These are phyloP conservation scores for Aspergillus nanangensis DNA, from an alignment of 495 filamentous ascomycete species.

Conservation along the genomic window DNA sequence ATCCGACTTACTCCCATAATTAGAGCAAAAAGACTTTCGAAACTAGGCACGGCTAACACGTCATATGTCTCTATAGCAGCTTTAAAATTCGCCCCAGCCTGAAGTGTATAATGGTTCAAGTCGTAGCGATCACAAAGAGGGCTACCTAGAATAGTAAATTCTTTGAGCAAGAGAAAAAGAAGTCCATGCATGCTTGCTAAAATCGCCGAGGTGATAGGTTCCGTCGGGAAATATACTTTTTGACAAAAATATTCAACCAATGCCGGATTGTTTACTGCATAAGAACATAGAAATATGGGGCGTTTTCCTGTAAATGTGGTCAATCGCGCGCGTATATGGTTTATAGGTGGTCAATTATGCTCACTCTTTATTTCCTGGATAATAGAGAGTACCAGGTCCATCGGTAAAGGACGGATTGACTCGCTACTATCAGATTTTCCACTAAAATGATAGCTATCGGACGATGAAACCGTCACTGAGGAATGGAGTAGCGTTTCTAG, in stretches of 20 bases:
- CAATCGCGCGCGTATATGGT: no score
- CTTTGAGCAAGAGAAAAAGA: constrained; percentile 15
- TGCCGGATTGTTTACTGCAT: constrained; percentile 11
- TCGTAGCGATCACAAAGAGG: constrained; percentile 11
- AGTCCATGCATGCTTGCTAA: constrained; percentile 20
- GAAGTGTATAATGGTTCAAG: constrained; percentile 6
- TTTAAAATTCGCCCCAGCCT: constrained; percentile 13
- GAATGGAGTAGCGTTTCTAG: no score
- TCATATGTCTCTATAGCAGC: constrained; percentile 14
- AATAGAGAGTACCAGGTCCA: neutral
- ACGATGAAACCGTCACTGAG: no score
- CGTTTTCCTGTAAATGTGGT: neutral
- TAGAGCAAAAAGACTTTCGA: constrained; percentile 21
- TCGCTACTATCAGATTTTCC: neutral
- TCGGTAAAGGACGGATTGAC: neutral
- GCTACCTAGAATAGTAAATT: constrained; percentile 9
- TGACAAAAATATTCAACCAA: constrained; percentile 19
- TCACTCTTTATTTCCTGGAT: constrained; percentile 1
- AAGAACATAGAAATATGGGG: constrained; percentile 13
- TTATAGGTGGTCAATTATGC: no score
- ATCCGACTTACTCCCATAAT: constrained; percentile 17
- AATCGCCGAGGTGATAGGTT: constrained; percentile 9
- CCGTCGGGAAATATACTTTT: constrained; percentile 20
- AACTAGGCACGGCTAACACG: constrained; percentile 16
- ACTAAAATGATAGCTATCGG: no score